Base-by-base conservation (phyloP, 2,329 filamentous ascomycete genomes). In the Epichloe amarillans region DNA sequence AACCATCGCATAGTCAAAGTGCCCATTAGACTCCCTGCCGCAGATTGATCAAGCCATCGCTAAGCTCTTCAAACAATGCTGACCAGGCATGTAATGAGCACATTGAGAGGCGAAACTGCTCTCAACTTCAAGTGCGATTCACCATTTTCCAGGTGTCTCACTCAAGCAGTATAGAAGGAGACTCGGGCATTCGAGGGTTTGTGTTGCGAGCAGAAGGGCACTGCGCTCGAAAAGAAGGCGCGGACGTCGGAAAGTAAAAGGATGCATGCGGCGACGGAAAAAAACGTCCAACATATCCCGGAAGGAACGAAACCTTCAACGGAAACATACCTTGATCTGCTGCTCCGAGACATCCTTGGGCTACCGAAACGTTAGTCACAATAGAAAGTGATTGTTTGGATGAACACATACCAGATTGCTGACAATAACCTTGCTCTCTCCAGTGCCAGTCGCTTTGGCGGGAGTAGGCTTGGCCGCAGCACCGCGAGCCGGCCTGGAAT, bases 281-380 rank as follows among this genome's bases (percentile, higher is more conserved):
- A 63, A 66, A 60, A 69, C 74, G 80, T 79, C 82, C 81, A 84
- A 77, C 72, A 77, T 82, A 83, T 77, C 80, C 82, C 80, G 68
- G 77, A 78, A 75, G 81, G 75, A 71, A 65, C 70, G 67, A 72
- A 70, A 65, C 80, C 83, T 83, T 84, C 76, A 85, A 80, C 77
- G 83, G 89, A 86, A 89, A 98, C 93, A 94, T 98, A 98, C 93
- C 93, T 98, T 97, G 76, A 98, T 94, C 83, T 94, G 88, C 75
- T 75, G 76, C 80, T 97, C 91, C 73, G 83, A 88, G 71, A 98
- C 89, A 82, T 98, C 93, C 76, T 84, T 83, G 69, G 93, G 93
- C 88, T 97, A 30, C 26, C 15, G 21, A 43, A 14, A 10, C 10
- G 43, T 51, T 47, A 42, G 37, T 14, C 8, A 23, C n/a, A 0